phyloP scores from a whole-genome alignment of 805 yeast genomes.

The Candida alai region DNA sequence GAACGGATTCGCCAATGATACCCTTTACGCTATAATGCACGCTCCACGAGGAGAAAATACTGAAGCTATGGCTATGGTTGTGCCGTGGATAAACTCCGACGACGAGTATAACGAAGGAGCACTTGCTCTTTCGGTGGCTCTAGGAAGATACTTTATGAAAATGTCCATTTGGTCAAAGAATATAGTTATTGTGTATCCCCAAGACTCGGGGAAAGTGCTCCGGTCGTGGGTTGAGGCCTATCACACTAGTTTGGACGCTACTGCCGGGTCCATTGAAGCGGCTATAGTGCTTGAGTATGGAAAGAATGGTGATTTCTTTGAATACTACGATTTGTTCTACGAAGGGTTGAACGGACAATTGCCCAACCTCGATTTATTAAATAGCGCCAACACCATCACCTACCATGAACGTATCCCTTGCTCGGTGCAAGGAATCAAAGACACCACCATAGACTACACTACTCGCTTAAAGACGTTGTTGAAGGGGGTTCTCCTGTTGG shows the following conservation, averaged over 20 bases:
- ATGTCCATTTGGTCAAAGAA: constrained; percentile 97
- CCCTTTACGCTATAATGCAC: constrained; percentile 76
- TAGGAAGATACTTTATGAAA: constrained; percentile 75
- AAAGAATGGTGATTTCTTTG: constrained; percentile 61
- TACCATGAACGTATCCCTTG: constrained; percentile 73
- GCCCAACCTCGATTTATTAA: constrained; percentile 88
- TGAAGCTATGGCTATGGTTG: constrained; percentile 86
- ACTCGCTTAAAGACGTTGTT: constrained; percentile 56
- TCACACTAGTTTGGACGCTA: constrained; percentile 75
- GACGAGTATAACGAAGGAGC: constrained; percentile 71
- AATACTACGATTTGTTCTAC: constrained; percentile 68
- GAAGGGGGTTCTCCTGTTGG: constrained; percentile 64
- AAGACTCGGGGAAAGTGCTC: constrained; percentile 62
- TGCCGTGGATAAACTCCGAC: constrained; percentile 79
- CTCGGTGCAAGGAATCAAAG: constrained; percentile 55
- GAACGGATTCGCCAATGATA: constrained; percentile 40
- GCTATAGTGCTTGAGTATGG: constrained; percentile 84
- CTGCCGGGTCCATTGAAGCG: constrained; percentile 92
- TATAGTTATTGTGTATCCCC: constrained; percentile 79
- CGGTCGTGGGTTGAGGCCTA: constrained; percentile 93
- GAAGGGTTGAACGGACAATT: constrained; percentile 94
- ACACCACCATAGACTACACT: constrained; percentile 35
- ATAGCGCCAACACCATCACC: constrained; percentile 70
- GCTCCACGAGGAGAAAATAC: constrained; percentile 96
- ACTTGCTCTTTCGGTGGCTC: constrained; percentile 62